These are phyloP conservation scores for Patellaria atrata DNA, from an alignment of 495 filamentous ascomycete species.

Conservation along the genomic window DNA sequence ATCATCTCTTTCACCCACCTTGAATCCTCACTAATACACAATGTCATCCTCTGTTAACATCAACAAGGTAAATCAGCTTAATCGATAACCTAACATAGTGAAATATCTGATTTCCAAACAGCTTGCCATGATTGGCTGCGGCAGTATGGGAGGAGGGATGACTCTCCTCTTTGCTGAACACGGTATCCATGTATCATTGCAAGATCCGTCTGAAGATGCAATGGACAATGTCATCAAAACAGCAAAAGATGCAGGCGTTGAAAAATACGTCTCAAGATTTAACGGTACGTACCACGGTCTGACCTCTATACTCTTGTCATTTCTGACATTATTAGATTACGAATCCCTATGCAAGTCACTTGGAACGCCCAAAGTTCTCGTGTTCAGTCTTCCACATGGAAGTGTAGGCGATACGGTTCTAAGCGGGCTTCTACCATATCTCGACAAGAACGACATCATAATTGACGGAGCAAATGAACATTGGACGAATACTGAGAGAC, in stretches of 20 bases:
- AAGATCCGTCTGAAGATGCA: conserved; percentile 38
- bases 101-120: no score
- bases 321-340: conserved; percentile 3
- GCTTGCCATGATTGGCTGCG: conserved; percentile 49
- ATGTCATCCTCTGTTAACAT: no score
- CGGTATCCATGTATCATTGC: conserved; percentile 44
- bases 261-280: conserved; percentile 25
- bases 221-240: conserved; percentile 31
- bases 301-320: conserved; percentile 29
- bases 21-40: no score
- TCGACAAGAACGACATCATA: conserved; percentile 52
- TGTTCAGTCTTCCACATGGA: conserved; percentile 61
- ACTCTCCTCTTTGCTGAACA: conserved; percentile 49
- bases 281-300: conserved; percentile 8
- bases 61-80: no score
- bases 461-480: conserved; percentile 61
- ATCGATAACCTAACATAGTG: no score
- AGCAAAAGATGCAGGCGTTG: conserved; percentile 25
- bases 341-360: conserved; percentile 8
- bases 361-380: conserved; percentile 32
- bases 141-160: conserved; percentile 55
- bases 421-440: conserved; percentile 37
- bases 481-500: conserved; percentile 49
- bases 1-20: no score
- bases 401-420: conserved; percentile 51